Evolutionary conservation across 495 filamentous ascomycete species (phyloP).

Genomic region (Paragyromitra xinjiangensis): DNA sequence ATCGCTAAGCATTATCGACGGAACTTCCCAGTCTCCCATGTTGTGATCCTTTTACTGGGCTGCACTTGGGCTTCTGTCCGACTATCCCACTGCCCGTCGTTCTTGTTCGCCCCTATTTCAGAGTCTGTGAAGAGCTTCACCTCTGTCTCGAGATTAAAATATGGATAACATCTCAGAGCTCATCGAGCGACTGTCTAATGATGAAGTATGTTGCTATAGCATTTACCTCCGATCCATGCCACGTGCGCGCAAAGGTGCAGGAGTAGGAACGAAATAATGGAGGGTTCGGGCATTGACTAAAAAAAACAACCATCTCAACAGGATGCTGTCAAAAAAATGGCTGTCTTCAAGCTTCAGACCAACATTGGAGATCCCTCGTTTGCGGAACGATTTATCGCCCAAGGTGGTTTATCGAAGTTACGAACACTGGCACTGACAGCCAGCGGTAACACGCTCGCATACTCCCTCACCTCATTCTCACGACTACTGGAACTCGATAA

Average conservation of each 20-base stretch:
- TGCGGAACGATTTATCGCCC: conserved; percentile 91
- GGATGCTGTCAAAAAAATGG: conserved; percentile 97
- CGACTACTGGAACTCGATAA: conserved; percentile 93
- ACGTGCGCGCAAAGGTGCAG: conserved; percentile 16
- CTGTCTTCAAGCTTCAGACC: conserved; percentile 94
- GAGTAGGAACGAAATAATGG: conserved; percentile 12
- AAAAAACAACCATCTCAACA: conserved; percentile 46
- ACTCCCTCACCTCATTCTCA: conserved; percentile 86
- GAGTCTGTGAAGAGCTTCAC: not conserved
- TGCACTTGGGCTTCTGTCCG: conserved; percentile 18
- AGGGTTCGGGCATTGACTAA: conserved; percentile 38
- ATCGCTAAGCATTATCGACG: not conserved
- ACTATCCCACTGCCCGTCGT: conserved; percentile 4
- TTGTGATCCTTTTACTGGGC: conserved; percentile 19
- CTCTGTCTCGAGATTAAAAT: conserved; percentile 6
- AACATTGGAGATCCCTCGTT: conserved; percentile 96
- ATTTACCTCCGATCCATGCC: conserved; percentile 33
- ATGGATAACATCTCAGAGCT: conserved; percentile 70
- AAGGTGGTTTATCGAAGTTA: conserved; percentile 82
- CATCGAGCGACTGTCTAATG: conserved; percentile 73
- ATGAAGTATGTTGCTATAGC: conserved; percentile 62
- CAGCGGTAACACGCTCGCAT: conserved; percentile 92
- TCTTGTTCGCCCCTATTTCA: conserved; percentile 42
- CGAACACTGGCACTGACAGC: conserved; percentile 82
- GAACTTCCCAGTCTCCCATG: conserved; percentile 19